Evolutionary conservation across 306 rosid species (phyloP), one percentile per base, ranked within the genome.

Genomic region (Prunus fruticosa): DNA sequence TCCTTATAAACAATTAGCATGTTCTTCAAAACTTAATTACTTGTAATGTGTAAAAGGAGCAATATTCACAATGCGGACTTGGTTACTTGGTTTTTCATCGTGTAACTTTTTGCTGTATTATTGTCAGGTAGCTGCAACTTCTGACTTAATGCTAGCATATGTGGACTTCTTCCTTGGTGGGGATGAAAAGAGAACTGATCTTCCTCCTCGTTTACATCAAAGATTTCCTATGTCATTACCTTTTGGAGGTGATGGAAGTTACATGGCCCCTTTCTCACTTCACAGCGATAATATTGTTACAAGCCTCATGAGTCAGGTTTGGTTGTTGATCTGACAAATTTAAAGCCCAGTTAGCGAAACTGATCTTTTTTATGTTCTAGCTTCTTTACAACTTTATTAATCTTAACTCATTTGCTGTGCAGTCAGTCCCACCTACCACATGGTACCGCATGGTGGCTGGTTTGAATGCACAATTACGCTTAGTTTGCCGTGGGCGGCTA

Each of bases 361-460:
- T 22, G 58, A 22, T 82, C 25, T 1, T 54, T 75, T 63, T 46
- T 32, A 61, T 70, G 38, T 57, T 25, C 8, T 47, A 56, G 62
- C 51, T 54, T 49, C 38, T 61, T 6, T 47, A 20, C 56, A 46
- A 51, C 18, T 25, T 50, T 43, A 32, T 27, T 65, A 61, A 73
- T 47, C 3, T n/a, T 54, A 16, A 30, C 45, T n/a, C 27, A 32
- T 76, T 19, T 69, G 46, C 60, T 77, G 72, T 84, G 84, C 88
- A 96, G 99, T 84, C 90, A 12, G 92, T 96, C 67, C 99, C 93
- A 58, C 98, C 99, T 50, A 92, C 99, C 11, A 82, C 89, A 41
- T 96, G 99, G 99, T 96, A 89, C 82, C 88, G 99, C 30, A 81
- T 96, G 81, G 99, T 96, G 80, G 89, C 98, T 75, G 99, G 99